Base-by-base conservation (phyloP, 2,329 filamentous ascomycete genomes). In the Ophiostoma fasciatum region DNA sequence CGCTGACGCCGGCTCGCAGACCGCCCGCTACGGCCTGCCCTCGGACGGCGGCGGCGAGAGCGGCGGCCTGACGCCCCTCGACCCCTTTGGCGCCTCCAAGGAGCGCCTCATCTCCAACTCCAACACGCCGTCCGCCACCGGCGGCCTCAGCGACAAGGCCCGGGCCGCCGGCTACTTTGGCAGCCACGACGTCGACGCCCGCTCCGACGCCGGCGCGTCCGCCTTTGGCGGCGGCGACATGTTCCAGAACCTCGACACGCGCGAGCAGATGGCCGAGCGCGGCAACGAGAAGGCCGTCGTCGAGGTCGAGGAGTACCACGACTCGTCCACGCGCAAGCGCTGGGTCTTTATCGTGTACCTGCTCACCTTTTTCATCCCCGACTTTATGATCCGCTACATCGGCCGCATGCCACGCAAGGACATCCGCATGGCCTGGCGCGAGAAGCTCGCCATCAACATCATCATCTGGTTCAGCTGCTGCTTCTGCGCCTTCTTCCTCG, bases 401-500 rank as follows among this genome's bases (percentile, higher is more conserved):
- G 88, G 88, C 17, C 71, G 81, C 35, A 94, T 94, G 79, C 71
- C 80, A 41, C 82, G 90, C 42, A 92, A 92, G 53, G 90, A 98
- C 55, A 75, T 98, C 8, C 81, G 87, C 18, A 68, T 81, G 54
- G 90, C 90, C 1, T 98, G 90, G 90, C 72, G 90, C 52, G 90
- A 98, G 57, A 98, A 98, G 66, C 56, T 98, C 40, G 88, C 90
- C 36, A 98, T 98, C 68, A 98, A 98, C 63, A 67, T 98, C 55
- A 70, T 96, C 51, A 98, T 98, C 53, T 98, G 92, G 90, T 62
- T 88, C 39, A 73, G 70, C 53, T 96, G 88, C 59, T 63, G 61
- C 13, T 58, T 82, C 33, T 75, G 82, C 20, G 71, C 80, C 38
- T 98, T 98, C 64, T 81, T 98, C 65, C 84, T 96, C 50, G 69